These are phyloP conservation scores for Populus ilicifolia DNA, from an alignment of 345 rosid species.

Conservation along the genomic window DNA sequence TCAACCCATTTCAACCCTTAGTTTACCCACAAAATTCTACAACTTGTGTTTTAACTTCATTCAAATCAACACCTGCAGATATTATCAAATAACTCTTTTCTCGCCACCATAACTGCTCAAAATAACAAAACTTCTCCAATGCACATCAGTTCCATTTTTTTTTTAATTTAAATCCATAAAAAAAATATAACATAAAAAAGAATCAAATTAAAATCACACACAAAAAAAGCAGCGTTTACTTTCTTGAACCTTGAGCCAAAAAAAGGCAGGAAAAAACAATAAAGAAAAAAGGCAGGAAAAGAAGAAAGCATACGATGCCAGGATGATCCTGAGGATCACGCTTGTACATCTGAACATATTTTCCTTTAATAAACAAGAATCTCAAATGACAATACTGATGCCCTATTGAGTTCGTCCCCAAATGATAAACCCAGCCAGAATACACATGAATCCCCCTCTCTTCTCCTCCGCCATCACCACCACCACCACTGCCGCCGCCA, in stretches of 20 bases:
- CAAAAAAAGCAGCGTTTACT: background rate
- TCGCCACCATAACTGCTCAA: background rate
- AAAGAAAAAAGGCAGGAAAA: background rate
- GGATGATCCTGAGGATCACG: conserved; percentile 87
- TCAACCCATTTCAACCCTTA: background rate
- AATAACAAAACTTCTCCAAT: background rate
- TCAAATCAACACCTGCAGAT: background rate
- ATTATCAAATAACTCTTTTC: background rate
- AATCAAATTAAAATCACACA: background rate
- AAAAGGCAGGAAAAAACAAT: background rate
- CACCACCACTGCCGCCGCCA: background rate
- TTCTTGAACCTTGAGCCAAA: background rate
- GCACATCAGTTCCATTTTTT: too few species aligned
- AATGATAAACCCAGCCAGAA: conserved; percentile 80
- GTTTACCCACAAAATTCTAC: background rate
- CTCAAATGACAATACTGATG: conserved; percentile 76
- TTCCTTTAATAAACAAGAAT: conserved; percentile 68
- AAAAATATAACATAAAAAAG: background rate
- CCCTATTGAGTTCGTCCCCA: conserved; percentile 79
- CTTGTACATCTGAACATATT: conserved; percentile 81
- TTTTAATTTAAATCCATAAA: background rate
- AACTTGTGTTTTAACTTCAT: background rate
- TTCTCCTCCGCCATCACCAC: conserved; percentile 6
- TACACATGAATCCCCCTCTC: conserved; percentile 43
- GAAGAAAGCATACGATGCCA: conserved; percentile 58